Conservation (phyloP, 306 rosid genomes). For the Pyrus betulifolia region DNA sequence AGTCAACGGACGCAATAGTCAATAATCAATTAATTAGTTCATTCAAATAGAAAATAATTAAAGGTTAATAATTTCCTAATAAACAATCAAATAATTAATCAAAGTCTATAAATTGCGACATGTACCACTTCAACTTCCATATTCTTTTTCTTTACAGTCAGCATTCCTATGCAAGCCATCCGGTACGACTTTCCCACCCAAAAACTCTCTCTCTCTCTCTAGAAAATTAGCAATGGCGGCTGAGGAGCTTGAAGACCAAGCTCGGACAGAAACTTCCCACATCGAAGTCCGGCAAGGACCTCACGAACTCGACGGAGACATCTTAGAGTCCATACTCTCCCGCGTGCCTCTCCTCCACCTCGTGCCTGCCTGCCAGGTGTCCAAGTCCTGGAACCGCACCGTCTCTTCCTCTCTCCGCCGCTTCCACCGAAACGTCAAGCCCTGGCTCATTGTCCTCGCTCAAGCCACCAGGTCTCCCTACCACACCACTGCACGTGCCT, state of each 20-base stretch:
- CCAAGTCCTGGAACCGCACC: conserved; percentile 50
- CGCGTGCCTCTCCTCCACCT: conserved; percentile 56
- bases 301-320: conserved; percentile 43
- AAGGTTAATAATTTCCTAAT: too few relatives aligned
- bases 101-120: too few relatives aligned
- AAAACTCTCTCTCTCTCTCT: background rate
- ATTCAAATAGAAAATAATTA: too few relatives aligned
- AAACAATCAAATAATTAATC: too few relatives aligned
- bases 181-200: background rate
- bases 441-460: conserved; percentile 57
- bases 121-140: too few relatives aligned
- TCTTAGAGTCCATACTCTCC: conserved; percentile 51
- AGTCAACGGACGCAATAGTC: too few relatives aligned
- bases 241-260: background rate
- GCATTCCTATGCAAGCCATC: background rate
- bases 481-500: conserved; percentile 40
- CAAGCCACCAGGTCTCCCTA: conserved; percentile 37
- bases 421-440: conserved; percentile 32
- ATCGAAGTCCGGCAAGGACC: conserved; percentile 24
- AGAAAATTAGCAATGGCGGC: background rate
- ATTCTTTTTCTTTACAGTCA: too few relatives aligned
- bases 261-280: background rate
- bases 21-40: too few relatives aligned
- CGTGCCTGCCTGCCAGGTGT: conserved; percentile 37
- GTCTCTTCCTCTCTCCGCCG: conserved; percentile 52